phyloP scores from a whole-genome alignment of 176 grass and related monocot genomes.

The Musa beccarii region DNA sequence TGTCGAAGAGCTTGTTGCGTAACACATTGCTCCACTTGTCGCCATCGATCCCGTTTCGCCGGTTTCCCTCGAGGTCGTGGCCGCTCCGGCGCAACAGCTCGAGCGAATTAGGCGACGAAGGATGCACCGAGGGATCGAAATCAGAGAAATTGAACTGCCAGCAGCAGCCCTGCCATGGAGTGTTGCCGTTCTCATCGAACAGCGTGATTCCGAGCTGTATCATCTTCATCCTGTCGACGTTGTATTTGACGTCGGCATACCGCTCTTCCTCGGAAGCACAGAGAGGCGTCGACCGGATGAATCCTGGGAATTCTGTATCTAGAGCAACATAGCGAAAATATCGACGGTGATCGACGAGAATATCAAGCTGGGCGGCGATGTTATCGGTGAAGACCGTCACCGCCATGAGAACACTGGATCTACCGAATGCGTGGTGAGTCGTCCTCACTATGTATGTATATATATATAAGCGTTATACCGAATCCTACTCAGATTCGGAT shows the following conservation, averaged over 20 bases:
- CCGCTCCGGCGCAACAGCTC: not conserved
- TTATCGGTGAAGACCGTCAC: not conserved
- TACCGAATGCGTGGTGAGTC: no score
- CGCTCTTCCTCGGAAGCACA: not conserved
- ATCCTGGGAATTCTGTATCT: not conserved
- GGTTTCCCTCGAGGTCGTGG: not conserved
- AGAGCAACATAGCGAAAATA: not conserved
- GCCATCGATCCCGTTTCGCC: not conserved
- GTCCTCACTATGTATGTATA: no score
- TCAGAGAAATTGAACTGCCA: slow-evolving; percentile 5
- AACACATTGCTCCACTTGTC: no score
- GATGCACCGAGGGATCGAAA: not conserved
- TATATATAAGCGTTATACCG: no score
- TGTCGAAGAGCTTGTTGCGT: not conserved
- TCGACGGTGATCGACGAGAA: not conserved
- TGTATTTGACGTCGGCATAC: not conserved
- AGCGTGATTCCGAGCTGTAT: not conserved
- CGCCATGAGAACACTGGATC: no score
- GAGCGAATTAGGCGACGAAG: not conserved
- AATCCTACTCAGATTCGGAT: no score
- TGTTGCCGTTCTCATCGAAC: not conserved
- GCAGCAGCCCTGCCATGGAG: not conserved
- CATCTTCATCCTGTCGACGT: not conserved
- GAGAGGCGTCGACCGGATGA: not conserved
- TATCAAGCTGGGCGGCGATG: not conserved